A percentile compares a stretch with the other conserved stretches of the same genome.
phyloP scores from a whole-genome alignment of 768 basidiomycete genomes.

The Macrolepiota dolichaula region DNA sequence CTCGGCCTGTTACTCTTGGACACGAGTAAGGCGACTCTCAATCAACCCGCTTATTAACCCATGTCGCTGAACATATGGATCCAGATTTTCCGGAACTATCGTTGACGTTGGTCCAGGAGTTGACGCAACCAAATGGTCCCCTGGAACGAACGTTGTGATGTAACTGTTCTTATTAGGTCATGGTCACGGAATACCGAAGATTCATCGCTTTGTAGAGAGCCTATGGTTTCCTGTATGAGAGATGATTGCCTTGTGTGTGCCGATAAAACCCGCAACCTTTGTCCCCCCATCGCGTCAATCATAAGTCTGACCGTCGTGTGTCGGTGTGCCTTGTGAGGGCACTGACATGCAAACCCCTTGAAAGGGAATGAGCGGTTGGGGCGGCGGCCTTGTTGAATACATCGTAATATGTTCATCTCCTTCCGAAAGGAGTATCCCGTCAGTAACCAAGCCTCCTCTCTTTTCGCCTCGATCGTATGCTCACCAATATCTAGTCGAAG shows the following conservation, averaged over 20 bases:
- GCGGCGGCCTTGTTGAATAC: conserved; percentile 44
- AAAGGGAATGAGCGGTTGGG: conserved; percentile 35
- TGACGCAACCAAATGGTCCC: conserved; percentile 26
- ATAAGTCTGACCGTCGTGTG: conserved; percentile 20
- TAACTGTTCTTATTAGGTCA: conserved; percentile 10
- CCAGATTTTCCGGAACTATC: conserved; percentile 33
- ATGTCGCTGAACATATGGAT: not conserved
- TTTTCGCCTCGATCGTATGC: not conserved
- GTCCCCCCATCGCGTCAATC: conserved; percentile 30
- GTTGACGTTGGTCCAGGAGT: conserved; percentile 30
- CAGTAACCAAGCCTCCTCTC: conserved; percentile 12
- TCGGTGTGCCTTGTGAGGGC: not conserved
- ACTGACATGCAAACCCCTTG: not conserved
- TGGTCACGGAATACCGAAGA: not conserved
- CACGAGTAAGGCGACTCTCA: conserved; percentile 34
- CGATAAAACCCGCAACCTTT: conserved; percentile 29
- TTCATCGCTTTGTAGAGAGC: conserved; percentile 28
- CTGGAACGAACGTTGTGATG: conserved; percentile 33
- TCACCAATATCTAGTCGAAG: conserved; percentile 31
- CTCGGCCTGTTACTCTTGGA: conserved; percentile 38
- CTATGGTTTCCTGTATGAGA: conserved; percentile 37
- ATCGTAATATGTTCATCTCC: conserved; percentile 31
- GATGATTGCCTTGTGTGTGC: conserved; percentile 30
- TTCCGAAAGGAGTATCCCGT: conserved; percentile 37
- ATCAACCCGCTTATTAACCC: not conserved